Conservation (phyloP, 192 early-diverging fungal genomes). For the Umbelopsis sp. region DNA sequence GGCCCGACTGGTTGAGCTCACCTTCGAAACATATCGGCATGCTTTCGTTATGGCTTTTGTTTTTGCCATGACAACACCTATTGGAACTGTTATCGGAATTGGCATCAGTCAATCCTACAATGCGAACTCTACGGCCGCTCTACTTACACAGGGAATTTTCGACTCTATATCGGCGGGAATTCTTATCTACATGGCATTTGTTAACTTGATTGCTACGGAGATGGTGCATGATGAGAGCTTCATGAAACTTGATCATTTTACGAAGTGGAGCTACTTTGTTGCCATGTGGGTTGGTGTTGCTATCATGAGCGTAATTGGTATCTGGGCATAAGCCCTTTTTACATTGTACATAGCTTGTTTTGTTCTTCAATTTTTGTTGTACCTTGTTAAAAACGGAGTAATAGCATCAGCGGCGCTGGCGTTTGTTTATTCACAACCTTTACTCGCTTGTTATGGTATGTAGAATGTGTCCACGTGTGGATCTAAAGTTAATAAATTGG, state of each 20-base stretch:
- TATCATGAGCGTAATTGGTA: constrained; percentile 80
- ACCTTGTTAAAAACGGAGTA: not conserved
- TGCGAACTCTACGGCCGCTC: constrained; percentile 46
- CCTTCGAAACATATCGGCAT: constrained; percentile 35
- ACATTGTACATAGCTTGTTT: not conserved
- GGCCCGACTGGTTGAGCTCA: constrained; percentile 64
- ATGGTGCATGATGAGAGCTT: constrained; percentile 61
- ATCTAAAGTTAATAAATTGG: too few relatives aligned
- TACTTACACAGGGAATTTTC: constrained; percentile 75
- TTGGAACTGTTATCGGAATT: constrained; percentile 82
- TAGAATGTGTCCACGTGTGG: not conserved
- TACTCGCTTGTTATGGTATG: not conserved
- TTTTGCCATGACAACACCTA: constrained; percentile 80
- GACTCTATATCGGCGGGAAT: constrained; percentile 83
- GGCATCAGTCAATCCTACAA: constrained; percentile 64
- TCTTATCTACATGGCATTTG: constrained; percentile 75
- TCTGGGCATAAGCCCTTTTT: constrained; percentile 31
- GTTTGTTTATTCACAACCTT: not conserved
- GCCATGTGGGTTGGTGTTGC: constrained; percentile 72
- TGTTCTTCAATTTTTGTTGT: constrained; percentile 16
- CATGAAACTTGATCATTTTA: constrained; percentile 21
- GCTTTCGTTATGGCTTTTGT: constrained; percentile 57
- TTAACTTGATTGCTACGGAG: constrained; percentile 74
- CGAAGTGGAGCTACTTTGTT: constrained; percentile 54
- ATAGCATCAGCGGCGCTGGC: not conserved